Evolutionary conservation across 164 flowering plant species (phyloP).

Genomic region (Cinnamomum micranthum): DNA sequence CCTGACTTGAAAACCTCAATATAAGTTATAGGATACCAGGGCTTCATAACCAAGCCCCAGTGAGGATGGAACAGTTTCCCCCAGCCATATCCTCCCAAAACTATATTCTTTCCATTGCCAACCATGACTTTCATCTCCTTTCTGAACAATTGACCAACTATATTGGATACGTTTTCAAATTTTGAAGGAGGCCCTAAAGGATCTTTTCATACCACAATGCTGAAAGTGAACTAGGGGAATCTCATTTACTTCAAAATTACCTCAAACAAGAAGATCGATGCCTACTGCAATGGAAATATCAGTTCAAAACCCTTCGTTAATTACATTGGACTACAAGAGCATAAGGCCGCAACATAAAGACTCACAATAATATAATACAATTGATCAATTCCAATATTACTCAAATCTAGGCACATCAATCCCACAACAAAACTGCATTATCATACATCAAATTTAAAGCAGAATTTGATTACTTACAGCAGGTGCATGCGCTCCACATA

Average conservation of each 20-base stretch:
- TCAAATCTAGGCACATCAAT: not conserved
- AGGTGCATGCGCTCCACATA: constrained; percentile 95
- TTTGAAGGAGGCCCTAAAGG: not conserved
- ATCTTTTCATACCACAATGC: not conserved
- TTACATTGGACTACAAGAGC: too few relatives aligned
- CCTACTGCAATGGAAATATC: not conserved
- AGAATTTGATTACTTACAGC: constrained; percentile 29
- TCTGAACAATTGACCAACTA: not conserved
- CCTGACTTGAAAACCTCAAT: too few relatives aligned
- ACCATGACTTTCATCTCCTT: not conserved
- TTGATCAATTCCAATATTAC: not conserved
- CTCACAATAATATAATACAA: not conserved
- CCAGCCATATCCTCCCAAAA: not conserved
- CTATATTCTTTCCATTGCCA: not conserved
- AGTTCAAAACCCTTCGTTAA: not conserved
- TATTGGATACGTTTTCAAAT: not conserved
- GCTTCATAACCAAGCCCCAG: too few relatives aligned
- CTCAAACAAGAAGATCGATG: not conserved
- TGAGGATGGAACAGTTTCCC: not conserved
- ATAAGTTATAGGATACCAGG: too few relatives aligned
- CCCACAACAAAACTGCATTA: constrained; percentile 31
- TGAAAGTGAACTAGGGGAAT: not conserved
- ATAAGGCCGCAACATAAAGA: not conserved
- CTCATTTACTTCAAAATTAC: not conserved
- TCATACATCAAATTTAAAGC: not conserved